phyloP scores from a whole-genome alignment of 306 rosid genomes.

The Pyrus pyrifolia region DNA sequence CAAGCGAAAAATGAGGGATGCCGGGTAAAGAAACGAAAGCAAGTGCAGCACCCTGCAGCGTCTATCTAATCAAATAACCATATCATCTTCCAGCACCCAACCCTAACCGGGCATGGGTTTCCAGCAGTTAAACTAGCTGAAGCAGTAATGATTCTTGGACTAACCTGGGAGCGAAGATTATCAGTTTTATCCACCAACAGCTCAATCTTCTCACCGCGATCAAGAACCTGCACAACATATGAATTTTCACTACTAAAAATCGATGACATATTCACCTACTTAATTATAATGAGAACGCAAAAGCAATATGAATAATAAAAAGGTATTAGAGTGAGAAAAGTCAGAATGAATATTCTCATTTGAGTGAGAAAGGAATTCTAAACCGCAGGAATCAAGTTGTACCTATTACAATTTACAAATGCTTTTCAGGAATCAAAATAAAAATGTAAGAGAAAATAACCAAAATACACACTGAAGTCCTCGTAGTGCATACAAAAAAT shows the following conservation, averaged over 20 bases:
- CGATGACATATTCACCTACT: not conserved
- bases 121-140: not conserved
- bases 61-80: not conserved
- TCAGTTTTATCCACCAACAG: constrained; percentile 90
- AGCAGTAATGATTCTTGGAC: not conserved
- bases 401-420: not conserved
- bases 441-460: not conserved
- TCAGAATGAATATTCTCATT: not conserved
- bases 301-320: not conserved
- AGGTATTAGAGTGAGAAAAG: not conserved
- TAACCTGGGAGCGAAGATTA: constrained; percentile 91
- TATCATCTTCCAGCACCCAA: not conserved
- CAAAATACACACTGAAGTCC: too few species aligned
- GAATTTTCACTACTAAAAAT: not conserved
- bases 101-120: not conserved
- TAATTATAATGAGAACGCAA: not conserved
- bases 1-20: not conserved
- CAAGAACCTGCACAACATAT: constrained; percentile 63
- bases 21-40: too few species aligned
- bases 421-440: not conserved
- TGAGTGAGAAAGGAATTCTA: too few species aligned
- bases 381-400: not conserved
- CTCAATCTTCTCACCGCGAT: constrained; percentile 95
- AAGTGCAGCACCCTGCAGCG: not conserved
- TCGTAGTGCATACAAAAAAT: not conserved